A percentile compares a stretch with the other conserved stretches of the same genome.
These are phyloP conservation scores for Buddleja alternifolia DNA, from an alignment of 257 asterid species.

Conservation along the genomic window DNA sequence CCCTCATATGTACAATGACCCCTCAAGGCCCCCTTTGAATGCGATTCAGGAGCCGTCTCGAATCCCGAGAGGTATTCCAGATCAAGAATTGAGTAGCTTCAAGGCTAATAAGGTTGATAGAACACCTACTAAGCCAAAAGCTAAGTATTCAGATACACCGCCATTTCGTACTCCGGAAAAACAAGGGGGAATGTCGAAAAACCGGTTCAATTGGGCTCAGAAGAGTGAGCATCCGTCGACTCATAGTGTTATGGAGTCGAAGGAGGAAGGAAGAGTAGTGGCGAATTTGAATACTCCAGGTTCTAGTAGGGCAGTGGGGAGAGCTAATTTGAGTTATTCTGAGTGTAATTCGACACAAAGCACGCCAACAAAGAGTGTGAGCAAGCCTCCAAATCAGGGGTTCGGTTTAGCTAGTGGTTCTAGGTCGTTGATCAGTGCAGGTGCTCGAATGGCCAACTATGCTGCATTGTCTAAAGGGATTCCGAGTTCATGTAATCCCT, in stretches of 20 bases:
- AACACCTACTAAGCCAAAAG: constrained; percentile 74
- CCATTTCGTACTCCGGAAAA: constrained; percentile 77
- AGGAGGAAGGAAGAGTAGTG: constrained; percentile 61
- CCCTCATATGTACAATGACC: constrained; percentile 54
- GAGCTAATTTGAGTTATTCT: constrained; percentile 59
- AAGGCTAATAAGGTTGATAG: constrained; percentile 54
- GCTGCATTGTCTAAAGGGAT: constrained; percentile 70
- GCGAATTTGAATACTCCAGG: constrained; percentile 60
- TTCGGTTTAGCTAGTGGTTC: constrained; percentile 62
- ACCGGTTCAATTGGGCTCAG: constrained; percentile 64
- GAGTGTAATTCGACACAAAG: constrained; percentile 80
- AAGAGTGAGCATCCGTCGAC: constrained; percentile 51
- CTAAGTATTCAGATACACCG: constrained; percentile 45
- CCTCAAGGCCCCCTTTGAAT: constrained; percentile 81
- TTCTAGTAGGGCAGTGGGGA: constrained; percentile 57
- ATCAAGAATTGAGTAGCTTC: constrained; percentile 48
- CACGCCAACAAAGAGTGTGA: constrained; percentile 88
- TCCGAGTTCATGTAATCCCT: constrained; percentile 49
- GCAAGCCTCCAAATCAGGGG: constrained; percentile 74
- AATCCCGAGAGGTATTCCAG: constrained; percentile 43
- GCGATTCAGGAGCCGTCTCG: constrained; percentile 69
- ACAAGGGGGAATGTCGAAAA: constrained; percentile 44
- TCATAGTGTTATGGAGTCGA: constrained; percentile 45
- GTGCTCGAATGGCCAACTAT: constrained; percentile 59
- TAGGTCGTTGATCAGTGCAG: constrained; percentile 54